Base-by-base conservation (phyloP, 768 basidiomycete species). In the Termitomyces eurrhizus region DNA sequence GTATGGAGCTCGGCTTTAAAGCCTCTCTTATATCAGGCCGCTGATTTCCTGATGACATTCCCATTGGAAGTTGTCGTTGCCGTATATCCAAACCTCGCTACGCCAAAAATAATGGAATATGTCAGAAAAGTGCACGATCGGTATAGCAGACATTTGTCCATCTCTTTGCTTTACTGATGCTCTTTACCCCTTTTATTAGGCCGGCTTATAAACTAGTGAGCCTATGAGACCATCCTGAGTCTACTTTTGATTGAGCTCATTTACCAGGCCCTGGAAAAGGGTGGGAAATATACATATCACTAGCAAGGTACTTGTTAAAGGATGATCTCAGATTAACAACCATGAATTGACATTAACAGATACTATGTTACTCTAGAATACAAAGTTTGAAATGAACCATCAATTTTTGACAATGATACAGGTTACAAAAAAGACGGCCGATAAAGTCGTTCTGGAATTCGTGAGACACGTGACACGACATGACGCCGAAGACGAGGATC, bases 401-500 rank as follows among this genome's bases (percentile, higher is more conserved):
- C 18, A 52, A 12, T n/a, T 16, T 11, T 6, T 5, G 57, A 46
- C 41, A 32, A 18, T 36, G 21, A 41, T 49, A 60, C 16, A 42
- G 8, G 21, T 5, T 46, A 60, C 29, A 21, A 33, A 36, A 36
- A 4, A 24, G 29, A 58, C 35, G 49, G 55, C 18, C 63, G 71
- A 67, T 74, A 80, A 39, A 82, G 73, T 64, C 79, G 71, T 58
- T 82, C 80, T 16, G 81, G 80, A 62, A 82, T 81, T 13, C 80
- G 77, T 44, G 81, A 83, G 52, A 74, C 65, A 49, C 76, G 75
- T 60, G 66, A 29, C 50, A 41, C 42, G 12, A 53, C 29, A 18
- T 26, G 62, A 12, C 58, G 37, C 24, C 32, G 62, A 37, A 53
- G 52, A 42, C 49, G 62, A 57, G 45, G 39, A 52, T 62, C 42